Evolutionary conservation across 148 eudicot genomes (phyloP), one percentile per base, ranked within the genome.

Genomic region (Vaccinium macrocarpon): DNA sequence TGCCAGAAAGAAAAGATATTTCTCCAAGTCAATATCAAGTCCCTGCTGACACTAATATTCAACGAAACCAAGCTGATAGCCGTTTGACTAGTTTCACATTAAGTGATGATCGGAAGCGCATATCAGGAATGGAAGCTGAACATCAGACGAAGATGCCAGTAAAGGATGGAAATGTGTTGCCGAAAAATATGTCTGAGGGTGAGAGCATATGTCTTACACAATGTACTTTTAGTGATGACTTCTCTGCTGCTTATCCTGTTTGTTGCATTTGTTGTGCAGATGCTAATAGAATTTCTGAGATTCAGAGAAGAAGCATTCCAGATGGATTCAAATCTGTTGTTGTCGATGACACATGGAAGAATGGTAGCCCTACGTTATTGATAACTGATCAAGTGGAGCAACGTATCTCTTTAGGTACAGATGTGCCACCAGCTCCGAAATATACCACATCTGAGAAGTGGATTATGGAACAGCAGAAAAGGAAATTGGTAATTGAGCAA

Each of bases 361-460:
- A 82, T 88, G 85, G 74, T 55, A 85, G 76, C 83, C 64, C 88
- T 79, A 78, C 84, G 79, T 76, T 82, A 50, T 53, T 79, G 83
- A 92, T 78, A 82, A 80, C 91, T 55, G 92, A 90, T 49, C 90
- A 79, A 82, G 94, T 88, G 82, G 96, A 90, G 78, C 91, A 90
- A 76, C 89, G 88, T 79, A 73, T 32, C 76, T 84, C 91, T 12
- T 64, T 81, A 23, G 84, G 88, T 62, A 86, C 87, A 74, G 88
- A 85, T 71, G 79, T 86, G 83, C 88, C 84, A 35, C 86, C 94
- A 68, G 88, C 91, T 74, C 91, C 98, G 48, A 95, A 90, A 78
- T 89, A 90, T 81, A 92, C 98, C 46, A 91, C 93, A 32, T 86
- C 92, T 51, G 99, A 95, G 81, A 92, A 90, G 89, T 95, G 96